A percentile compares a stretch with the other conserved stretches of the same genome.
Conservation (phyloP, 2,329 filamentous ascomycete species). For the Ophiostoma triangulosporum region DNA sequence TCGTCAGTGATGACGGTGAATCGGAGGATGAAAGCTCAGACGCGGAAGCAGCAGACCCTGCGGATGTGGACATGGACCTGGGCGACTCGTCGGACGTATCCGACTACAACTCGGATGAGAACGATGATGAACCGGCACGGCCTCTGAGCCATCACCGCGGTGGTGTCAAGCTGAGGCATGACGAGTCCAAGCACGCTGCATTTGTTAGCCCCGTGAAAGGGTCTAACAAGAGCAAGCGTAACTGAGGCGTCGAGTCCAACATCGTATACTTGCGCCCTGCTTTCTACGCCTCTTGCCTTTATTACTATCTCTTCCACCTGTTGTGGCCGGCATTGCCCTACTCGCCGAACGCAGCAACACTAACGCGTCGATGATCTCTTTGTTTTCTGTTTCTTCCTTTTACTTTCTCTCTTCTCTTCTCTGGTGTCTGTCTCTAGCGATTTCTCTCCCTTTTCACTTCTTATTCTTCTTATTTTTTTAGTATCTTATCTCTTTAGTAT, state of each 20-base stretch:
- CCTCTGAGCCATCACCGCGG: constrained; percentile 30
- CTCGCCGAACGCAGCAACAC: background rate
- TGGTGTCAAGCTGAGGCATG: constrained; percentile 36
- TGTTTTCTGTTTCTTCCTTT: background rate
- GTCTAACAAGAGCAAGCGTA: constrained; percentile 22
- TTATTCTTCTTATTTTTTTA: background rate
- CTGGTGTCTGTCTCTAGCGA: background rate
- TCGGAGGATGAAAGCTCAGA: constrained; percentile 53
- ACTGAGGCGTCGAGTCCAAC: constrained; percentile 10
- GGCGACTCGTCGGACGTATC: constrained; percentile 38
- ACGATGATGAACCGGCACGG: constrained; percentile 26
- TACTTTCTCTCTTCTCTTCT: background rate
- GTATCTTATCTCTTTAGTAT: background rate
- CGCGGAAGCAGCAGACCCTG: constrained; percentile 32
- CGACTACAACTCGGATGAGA: constrained; percentile 48
- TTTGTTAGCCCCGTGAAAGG: constrained; percentile 39
- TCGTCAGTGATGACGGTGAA: constrained; percentile 70
- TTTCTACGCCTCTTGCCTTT: constrained; percentile 6
- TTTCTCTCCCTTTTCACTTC: background rate
- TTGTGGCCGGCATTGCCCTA: background rate
- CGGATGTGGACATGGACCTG: constrained; percentile 45
- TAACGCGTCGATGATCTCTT: constrained; percentile 3
- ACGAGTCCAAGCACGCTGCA: constrained; percentile 41
- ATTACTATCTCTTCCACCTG: background rate
- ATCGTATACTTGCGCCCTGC: constrained; percentile 2